A percentile compares a stretch with the other conserved stretches of the same genome.
These are phyloP conservation scores for Rutidosis leptorrhynchoides DNA, from an alignment of 129 eudicot species.

Conservation along the genomic window DNA sequence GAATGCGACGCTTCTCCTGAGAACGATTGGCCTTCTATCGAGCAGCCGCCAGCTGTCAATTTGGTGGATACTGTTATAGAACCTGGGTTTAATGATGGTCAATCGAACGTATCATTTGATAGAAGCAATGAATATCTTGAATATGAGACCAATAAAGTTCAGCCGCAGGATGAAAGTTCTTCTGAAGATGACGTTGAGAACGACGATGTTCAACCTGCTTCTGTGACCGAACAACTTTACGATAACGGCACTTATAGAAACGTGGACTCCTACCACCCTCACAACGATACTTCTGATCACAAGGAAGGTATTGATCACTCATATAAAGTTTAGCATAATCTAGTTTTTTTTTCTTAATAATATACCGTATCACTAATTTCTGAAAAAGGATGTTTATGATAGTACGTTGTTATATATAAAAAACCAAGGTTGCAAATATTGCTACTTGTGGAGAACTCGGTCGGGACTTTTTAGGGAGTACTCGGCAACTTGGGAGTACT, in stretches of 20 bases:
- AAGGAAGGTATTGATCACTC: no score
- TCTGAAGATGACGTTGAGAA: slow-evolving; percentile 37
- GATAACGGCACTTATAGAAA: slow-evolving; percentile 44
- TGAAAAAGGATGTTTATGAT: background rate
- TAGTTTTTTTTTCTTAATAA: no score
- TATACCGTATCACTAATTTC: no score
- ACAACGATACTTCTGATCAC: slow-evolving; percentile 40
- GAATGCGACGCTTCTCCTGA: slow-evolving; percentile 38
- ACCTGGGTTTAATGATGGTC: slow-evolving; percentile 42
- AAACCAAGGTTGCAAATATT: no score
- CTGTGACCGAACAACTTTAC: slow-evolving; percentile 42
- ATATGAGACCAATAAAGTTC: slow-evolving; percentile 46
- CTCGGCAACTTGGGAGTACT: no score
- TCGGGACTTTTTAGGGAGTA: no score
- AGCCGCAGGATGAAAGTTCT: slow-evolving; percentile 46
- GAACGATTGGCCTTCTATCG: slow-evolving; percentile 75
- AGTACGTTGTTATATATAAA: background rate
- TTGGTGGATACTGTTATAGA: slow-evolving; percentile 36
- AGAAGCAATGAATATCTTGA: slow-evolving; percentile 28
- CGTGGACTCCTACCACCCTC: slow-evolving; percentile 49
- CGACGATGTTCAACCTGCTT: slow-evolving; percentile 36
- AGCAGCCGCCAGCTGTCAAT: slow-evolving; percentile 49
- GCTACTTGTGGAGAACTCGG: no score
- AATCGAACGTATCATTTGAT: slow-evolving; percentile 37
- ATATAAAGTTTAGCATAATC: background rate